These are phyloP conservation scores for Cornus suecica DNA, from an alignment of 148 eudicot genomes.

Conservation along the genomic window DNA sequence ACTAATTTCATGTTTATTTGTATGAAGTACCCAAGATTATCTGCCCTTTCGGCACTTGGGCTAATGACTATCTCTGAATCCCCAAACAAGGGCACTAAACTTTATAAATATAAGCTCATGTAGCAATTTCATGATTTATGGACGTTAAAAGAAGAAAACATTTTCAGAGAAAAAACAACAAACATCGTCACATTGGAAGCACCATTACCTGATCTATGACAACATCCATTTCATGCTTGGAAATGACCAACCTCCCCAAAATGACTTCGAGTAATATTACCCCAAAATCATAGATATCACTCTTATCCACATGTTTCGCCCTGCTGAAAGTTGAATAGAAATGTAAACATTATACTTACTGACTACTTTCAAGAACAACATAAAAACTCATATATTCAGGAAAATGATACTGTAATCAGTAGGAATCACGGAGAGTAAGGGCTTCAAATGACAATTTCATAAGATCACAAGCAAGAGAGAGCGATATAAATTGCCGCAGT, in stretches of 20 bases:
- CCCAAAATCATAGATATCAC: constrained; percentile 76
- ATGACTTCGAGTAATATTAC: constrained; percentile 74
- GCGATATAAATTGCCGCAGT: neutral
- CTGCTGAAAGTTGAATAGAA: constrained; percentile 26
- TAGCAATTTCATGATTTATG: neutral
- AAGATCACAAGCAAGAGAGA: neutral
- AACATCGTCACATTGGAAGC: neutral
- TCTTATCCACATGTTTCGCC: constrained; percentile 57
- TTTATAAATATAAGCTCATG: constrained; percentile 1
- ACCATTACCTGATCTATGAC: constrained; percentile 54
- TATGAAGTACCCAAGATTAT: too few relatives aligned
- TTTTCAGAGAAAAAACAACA: too few relatives aligned
- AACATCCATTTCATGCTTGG: constrained; percentile 49
- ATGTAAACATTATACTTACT: neutral
- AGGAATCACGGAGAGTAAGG: neutral
- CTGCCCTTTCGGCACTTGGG: too few relatives aligned
- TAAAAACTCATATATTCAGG: neutral
- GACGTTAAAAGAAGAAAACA: neutral
- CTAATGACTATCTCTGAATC: too few relatives aligned
- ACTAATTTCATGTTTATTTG: neutral
- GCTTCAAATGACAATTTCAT: neutral
- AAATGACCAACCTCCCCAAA: constrained; percentile 49
- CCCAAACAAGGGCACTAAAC: too few relatives aligned
- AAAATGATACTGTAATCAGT: neutral
- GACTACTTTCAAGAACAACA: neutral